Evolutionary conservation across 768 basidiomycete genomes (phyloP).

Genomic region (Hygrocybe punicea): DNA sequence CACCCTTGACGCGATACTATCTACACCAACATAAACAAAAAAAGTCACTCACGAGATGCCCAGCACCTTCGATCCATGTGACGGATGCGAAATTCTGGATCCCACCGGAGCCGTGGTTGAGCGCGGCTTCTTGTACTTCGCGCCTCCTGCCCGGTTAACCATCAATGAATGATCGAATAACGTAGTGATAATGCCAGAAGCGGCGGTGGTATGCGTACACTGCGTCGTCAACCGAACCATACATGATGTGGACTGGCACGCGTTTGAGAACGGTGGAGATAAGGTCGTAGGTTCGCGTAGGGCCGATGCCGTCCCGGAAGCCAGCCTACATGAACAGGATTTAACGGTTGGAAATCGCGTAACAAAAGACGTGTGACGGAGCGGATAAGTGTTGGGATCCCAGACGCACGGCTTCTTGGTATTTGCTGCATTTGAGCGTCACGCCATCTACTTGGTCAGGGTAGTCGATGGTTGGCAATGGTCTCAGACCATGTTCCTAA

Average conservation of each 20-base stretch:
- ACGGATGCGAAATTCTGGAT: conserved; percentile 37
- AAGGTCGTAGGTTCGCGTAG: conserved; percentile 32
- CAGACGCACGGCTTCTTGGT: conserved; percentile 43
- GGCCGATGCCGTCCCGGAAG: conserved; percentile 40
- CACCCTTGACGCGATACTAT: background rate
- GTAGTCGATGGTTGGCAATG: conserved; percentile 42
- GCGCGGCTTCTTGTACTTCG: conserved; percentile 37
- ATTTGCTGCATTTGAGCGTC: conserved; percentile 46
- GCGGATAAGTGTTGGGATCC: background rate
- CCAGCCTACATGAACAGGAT: conserved; percentile 33
- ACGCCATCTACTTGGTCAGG: conserved; percentile 46
- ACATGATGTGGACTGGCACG: conserved; percentile 45
- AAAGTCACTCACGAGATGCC: conserved; percentile 38
- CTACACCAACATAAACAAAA: background rate
- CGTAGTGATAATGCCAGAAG: too few relatives aligned
- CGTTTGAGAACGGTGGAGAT: conserved; percentile 31
- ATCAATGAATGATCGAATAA: too few relatives aligned
- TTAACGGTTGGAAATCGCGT: conserved; percentile 14
- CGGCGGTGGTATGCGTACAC: conserved; percentile 23
- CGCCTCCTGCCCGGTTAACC: conserved; percentile 17
- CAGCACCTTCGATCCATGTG: conserved; percentile 36
- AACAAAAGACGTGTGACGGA: too few relatives aligned
- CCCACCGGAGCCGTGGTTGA: conserved; percentile 36
- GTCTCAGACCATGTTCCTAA: conserved; percentile 43
- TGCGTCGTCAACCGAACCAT: conserved; percentile 45